Base-by-base conservation (phyloP, 164 flowering plant genomes). In the Nelumbo lutea region DNA sequence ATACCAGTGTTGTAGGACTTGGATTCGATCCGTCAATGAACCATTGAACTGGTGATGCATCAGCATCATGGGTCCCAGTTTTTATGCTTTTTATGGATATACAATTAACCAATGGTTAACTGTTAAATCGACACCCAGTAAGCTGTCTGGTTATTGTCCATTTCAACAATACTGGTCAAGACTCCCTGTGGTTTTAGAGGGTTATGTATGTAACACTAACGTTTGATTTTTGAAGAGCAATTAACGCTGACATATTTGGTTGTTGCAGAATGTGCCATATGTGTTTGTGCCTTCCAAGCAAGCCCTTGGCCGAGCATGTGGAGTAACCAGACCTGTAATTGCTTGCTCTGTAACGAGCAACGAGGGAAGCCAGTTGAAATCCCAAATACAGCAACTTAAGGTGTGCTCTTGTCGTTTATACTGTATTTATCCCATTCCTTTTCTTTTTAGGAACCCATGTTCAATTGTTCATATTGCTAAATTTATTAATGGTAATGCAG, bases 221-320 rank as follows among this genome's bases (percentile, higher is more conserved):
- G 7, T 4, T 7, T 46, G 1, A 4, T 46, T 50, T 39, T 11
- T 27, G 11, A 71, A 62, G 47, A 70, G 44, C 59, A 71, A 62
- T 57, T 61, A n/a, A 1, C 3, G 38, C 42, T 42, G 1, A 9
- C 40, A 10, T 39, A 43, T 64, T 58, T 46, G 10, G 15, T 51
- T 53, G 39, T 58, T 42, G 73, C 85, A 91, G 96, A 92, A 92
- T 79, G 97, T 90, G 40, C 94, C 96, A 1, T 90, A 92, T 57
- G 91, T 62, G 42, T 75, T 68, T 58, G 69, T 69, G 69, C 69
- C 73, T 41, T 74, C 76, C 1, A 76, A 76, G 71, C 88, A 88
- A 85, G 90, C 93, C 43, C 91, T 92, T 74, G 96, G 96, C 13
- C 82, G 97, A 42, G 96, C 97, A 40, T 90, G 97, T 73, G 97